These are phyloP conservation scores for Lepidium sativum DNA, from an alignment of 345 rosid species.

Conservation along the genomic window DNA sequence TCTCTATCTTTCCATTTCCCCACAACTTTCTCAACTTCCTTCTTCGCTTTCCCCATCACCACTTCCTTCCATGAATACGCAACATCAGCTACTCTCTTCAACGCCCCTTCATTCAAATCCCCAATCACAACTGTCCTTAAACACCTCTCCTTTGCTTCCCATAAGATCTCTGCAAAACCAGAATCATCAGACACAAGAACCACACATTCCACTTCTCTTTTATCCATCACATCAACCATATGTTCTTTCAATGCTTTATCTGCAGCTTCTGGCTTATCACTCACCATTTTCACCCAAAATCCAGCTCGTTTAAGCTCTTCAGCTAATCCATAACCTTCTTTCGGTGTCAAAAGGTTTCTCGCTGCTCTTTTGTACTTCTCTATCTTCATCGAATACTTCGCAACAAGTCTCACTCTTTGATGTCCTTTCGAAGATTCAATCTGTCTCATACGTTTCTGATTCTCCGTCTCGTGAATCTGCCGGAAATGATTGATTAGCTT, in stretches of 20 bases:
- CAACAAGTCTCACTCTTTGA: conserved; percentile 66
- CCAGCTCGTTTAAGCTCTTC: conserved; percentile 77
- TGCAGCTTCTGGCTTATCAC: conserved; percentile 68
- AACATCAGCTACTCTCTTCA: conserved; percentile 74
- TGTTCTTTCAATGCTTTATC: conserved; percentile 63
- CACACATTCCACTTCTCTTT: conserved; percentile 60
- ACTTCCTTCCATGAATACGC: conserved; percentile 79
- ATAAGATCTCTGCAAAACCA: conserved; percentile 50
- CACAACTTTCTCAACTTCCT: conserved; percentile 60
- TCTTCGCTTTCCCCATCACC: conserved; percentile 77
- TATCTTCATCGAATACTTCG: conserved; percentile 65
- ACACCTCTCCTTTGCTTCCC: conserved; percentile 70
- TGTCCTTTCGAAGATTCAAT: conserved; percentile 76
- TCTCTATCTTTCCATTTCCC: conserved; percentile 72
- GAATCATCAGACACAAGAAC: conserved; percentile 87
- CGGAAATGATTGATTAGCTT: conserved; percentile 65
- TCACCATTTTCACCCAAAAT: conserved; percentile 53
- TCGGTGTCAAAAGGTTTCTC: conserved; percentile 50
- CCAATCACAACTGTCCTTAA: conserved; percentile 77
- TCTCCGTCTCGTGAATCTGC: conserved; percentile 76
- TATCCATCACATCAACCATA: conserved; percentile 70
- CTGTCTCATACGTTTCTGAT: conserved; percentile 68
- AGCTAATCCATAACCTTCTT: conserved; percentile 57
- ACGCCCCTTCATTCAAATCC: conserved; percentile 48
- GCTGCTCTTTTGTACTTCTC: conserved; percentile 64